Evolutionary conservation across 1,284 basidiomycete genomes (phyloP), one percentile per base, ranked within the genome.

Genomic region (Cryptococcus hybrid): DNA sequence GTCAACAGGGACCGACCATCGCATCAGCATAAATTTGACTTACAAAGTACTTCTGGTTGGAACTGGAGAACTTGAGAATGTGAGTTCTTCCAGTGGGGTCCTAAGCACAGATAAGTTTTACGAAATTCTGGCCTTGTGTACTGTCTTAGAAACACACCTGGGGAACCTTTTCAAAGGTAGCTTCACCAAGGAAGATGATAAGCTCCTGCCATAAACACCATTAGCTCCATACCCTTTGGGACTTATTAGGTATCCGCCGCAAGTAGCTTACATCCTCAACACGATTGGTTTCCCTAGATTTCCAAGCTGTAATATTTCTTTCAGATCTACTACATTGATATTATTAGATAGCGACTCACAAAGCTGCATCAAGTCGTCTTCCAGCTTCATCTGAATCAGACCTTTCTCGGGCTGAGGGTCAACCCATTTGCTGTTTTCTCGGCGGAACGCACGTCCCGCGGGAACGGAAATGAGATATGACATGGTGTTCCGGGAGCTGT

Each of bases 151-250:
- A 15, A 55, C 71, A 52, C 43, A 72, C 72, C 51, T 73, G 68
- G 7, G 57, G 53, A n/a, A 76, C 73, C 48, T 68, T 69, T 51
- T 70, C 65, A 46, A 78, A 77, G 4, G 66, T 67, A 0, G 74
- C 75, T 65, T 78, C 77, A n/a, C 71, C 73, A n/a, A 72, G 75
- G 63, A 78, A 78, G 62, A 78, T 66, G 60, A 78, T 68, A 34
- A 75, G 66, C 50, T 77, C 73, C 73, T 76, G 52, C 15, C 15
- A 11, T 47, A 35, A 30, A 38, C 13, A 18, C 37, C 51, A 47
- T 37, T 36, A 43, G 44, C 12, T 45, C 4, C 45, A 15, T 13
- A 6, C 13, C 43, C 30, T 30, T 30, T 30, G 30, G 30, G 30
- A 3, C 30, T 24, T 24, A 24, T 24, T 24, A 24, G 24, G 24